These are phyloP conservation scores for Brettanomyces bruxellensis DNA, from an alignment of 805 yeast species.

Conservation along the genomic window DNA sequence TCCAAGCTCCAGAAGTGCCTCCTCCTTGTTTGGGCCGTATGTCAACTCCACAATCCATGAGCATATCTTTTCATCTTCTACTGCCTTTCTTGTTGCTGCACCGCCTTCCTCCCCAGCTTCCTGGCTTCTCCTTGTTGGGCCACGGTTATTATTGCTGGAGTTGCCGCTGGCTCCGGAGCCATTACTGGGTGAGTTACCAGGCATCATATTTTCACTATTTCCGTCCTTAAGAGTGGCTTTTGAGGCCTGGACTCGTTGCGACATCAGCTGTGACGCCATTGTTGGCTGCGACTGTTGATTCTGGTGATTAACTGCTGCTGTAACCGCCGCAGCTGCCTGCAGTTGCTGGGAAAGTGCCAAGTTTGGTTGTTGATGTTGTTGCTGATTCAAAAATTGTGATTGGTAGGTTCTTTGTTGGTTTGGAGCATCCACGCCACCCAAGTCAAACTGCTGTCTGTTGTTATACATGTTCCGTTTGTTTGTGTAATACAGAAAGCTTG, in stretches of 20 bases:
- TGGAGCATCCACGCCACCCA: no score
- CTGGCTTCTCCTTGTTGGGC: constrained; percentile 1
- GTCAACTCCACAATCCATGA: constrained; percentile 87
- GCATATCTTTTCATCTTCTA: constrained; percentile 75
- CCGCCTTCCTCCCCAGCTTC: neutral
- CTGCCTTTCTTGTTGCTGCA: constrained; percentile 24
- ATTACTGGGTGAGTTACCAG: no score
- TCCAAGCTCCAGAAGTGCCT: constrained; percentile 86
- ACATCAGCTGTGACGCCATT: no score
- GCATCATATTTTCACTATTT: no score
- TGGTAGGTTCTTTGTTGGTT: neutral
- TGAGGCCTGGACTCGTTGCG: no score
- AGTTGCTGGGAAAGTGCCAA: constrained; percentile 14
- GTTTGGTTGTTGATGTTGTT: constrained; percentile 5
- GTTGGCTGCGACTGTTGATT: constrained; percentile 3
- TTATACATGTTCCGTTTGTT: neutral
- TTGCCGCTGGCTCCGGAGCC: neutral
- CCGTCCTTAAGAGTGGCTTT: no score
- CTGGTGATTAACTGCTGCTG: constrained; percentile 2
- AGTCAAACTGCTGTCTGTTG: neutral
- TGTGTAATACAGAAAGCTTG: neutral
- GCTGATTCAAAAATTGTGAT: constrained; percentile 3
- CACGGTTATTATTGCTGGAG: neutral
- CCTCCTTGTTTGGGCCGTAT: constrained; percentile 85
- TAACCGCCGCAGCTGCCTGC: constrained; percentile 10